Percentiles rank a stretch among this genome's conserved stretches.
phyloP scores from a whole-genome alignment of 208 protist genomes.

The Blechomonas ayalai region DNA sequence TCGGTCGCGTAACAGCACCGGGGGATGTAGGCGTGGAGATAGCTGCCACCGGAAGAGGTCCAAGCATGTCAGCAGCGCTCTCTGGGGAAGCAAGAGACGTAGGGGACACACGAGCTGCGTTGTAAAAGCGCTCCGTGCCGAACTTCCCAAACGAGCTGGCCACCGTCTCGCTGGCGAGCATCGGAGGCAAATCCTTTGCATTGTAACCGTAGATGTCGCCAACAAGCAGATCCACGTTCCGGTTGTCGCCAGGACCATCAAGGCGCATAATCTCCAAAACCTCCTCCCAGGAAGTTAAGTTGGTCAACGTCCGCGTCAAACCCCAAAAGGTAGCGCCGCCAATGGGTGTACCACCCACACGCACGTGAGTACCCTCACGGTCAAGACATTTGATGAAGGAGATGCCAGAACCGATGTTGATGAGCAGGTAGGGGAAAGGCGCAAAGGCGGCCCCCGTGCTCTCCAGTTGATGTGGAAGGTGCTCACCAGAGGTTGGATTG shows the following conservation, averaged over 20 bases:
- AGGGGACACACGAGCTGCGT: slow-evolving; percentile 9
- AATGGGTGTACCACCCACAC: slow-evolving; percentile 92
- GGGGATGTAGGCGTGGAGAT: slow-evolving; percentile 2
- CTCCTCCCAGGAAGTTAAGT: slow-evolving; percentile 91
- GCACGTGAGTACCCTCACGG: slow-evolving; percentile 79
- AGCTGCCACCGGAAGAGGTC: slow-evolving; percentile 12
- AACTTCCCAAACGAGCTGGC: slow-evolving; percentile 88
- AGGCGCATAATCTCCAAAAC: slow-evolving; percentile 91
- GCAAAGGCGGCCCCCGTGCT: slow-evolving; percentile 24
- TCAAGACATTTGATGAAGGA: slow-evolving; percentile 92
- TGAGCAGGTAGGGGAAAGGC: slow-evolving; percentile 94
- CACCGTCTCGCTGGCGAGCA: slow-evolving; percentile 81
- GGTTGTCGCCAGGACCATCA: slow-evolving; percentile 90
- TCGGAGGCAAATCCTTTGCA: slow-evolving; percentile 79
- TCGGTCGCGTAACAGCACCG: not conserved
- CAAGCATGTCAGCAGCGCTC: no score
- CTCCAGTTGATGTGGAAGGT: slow-evolving; percentile 54
- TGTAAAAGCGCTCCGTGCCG: slow-evolving; percentile 64
- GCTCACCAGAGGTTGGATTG: slow-evolving; percentile 43
- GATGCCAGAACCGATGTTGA: slow-evolving; percentile 97
- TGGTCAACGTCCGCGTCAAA: slow-evolving; percentile 90
- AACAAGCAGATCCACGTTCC: slow-evolving; percentile 95
- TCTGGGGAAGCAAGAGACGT: slow-evolving; percentile 5
- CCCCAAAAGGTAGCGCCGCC: slow-evolving; percentile 97
- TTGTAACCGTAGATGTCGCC: slow-evolving; percentile 98